Evolutionary conservation across 495 filamentous ascomycete genomes (phyloP).

Genomic region (Hypoxylon cercidicola): DNA sequence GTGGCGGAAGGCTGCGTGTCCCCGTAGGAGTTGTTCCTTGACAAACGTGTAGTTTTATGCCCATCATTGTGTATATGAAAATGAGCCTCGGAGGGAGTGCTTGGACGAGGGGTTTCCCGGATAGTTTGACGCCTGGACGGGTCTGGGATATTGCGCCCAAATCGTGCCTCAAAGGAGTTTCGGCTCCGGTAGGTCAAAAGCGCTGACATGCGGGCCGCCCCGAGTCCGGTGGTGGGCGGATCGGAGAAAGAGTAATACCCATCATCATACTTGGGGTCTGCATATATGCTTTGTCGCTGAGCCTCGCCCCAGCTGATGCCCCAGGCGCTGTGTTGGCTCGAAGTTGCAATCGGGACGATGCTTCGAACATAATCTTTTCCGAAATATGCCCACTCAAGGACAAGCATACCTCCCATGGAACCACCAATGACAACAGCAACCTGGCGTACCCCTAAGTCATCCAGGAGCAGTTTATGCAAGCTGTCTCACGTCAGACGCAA

Average conservation of each 20-base stretch:
- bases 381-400: conserved; percentile 95
- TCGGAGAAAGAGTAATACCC: conserved; percentile 90
- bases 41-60: conserved; percentile 67
- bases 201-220: conserved; percentile 96
- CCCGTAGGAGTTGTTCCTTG: conserved; percentile 48
- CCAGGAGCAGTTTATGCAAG: conserved; percentile 89
- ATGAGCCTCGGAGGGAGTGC: conserved; percentile 80
- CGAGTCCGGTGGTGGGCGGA: conserved; percentile 85
- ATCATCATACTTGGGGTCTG: conserved; percentile 97
- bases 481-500: conserved; percentile 54
- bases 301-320: conserved; percentile 99
- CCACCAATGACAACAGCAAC: conserved; percentile 92
- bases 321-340: conserved; percentile 96
- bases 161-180: conserved; percentile 95
- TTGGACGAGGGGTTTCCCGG: conserved; percentile 69
- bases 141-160: conserved; percentile 92
- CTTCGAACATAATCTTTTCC: conserved; percentile 91
- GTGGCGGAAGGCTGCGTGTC: conserved; percentile 53
- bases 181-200: conserved; percentile 94
- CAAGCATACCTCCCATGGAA: conserved; percentile 99
- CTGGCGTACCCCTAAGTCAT: conserved; percentile 86
- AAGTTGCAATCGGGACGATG: conserved; percentile 95
- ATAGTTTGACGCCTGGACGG: conserved; percentile 81
- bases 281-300: conserved; percentile 97
- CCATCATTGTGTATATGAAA: conserved; percentile 97